phyloP scores from a whole-genome alignment of 2,329 filamentous ascomycete species.

The Rutstroemia sydowiana region DNA sequence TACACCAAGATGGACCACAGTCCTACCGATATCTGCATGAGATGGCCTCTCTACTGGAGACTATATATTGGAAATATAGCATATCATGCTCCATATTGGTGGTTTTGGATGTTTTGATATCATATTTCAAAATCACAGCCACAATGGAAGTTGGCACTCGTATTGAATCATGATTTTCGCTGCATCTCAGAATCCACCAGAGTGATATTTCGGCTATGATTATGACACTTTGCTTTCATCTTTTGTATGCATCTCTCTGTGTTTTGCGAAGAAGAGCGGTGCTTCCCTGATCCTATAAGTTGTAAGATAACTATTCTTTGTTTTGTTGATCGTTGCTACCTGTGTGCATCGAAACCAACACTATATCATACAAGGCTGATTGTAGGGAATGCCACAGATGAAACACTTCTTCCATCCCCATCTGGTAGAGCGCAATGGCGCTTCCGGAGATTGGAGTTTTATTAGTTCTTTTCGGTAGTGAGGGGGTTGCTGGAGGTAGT shows the following conservation, averaged over 20 bases:
- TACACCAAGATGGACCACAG: no score
- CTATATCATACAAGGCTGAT: conserved; percentile 33
- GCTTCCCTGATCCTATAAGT: conserved; percentile 8
- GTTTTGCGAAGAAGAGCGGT: background rate
- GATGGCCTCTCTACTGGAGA: conserved; percentile 1
- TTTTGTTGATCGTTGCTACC: no score
- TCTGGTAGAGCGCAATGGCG: conserved; percentile 55
- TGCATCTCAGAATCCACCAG: background rate
- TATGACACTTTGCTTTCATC: background rate
- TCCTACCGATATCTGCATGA: no score
- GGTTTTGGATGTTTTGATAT: conserved; percentile 5
- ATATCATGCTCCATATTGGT: background rate
- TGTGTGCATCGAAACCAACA: no score
- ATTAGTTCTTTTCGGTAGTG: conserved; percentile 53
- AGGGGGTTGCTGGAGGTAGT: conserved; percentile 47
- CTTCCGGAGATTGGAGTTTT: conserved; percentile 51
- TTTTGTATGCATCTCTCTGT: conserved; percentile 2
- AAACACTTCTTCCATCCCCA: conserved; percentile 44
- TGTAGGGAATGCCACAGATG: conserved; percentile 45
- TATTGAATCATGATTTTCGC: background rate
- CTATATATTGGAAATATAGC: background rate
- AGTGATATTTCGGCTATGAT: conserved; percentile 2
- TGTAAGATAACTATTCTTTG: no score
- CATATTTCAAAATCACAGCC: background rate
- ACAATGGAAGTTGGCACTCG: background rate